phyloP scores from a whole-genome alignment of 345 rosid genomes.

The Rhizophora mangle region DNA sequence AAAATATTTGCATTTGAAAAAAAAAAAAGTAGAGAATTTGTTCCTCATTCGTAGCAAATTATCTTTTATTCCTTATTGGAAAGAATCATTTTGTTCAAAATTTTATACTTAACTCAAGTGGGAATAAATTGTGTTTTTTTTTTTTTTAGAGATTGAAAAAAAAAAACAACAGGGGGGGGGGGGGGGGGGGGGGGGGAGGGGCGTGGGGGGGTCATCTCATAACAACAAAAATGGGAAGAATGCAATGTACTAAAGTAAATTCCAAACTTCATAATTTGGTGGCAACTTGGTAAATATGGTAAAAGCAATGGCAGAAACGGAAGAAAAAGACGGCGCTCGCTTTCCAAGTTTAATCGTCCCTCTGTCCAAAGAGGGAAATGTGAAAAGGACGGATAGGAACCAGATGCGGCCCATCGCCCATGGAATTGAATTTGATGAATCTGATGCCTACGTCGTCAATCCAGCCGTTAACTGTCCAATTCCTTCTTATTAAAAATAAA shows the following conservation, averaged over 20 bases:
- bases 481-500: not conserved
- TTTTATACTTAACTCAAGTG: not conserved
- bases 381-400: too few relatives aligned
- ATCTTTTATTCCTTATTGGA: not conserved
- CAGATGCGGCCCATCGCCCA: too few relatives aligned
- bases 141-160: not conserved
- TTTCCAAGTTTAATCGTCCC: too few relatives aligned
- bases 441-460: too few relatives aligned
- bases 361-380: not conserved
- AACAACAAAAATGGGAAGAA: not conserved
- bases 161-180: too few relatives aligned
- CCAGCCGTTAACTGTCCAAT: not conserved
- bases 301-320: not conserved
- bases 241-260: too few relatives aligned
- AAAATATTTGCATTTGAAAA: too few relatives aligned
- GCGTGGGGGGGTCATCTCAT: too few relatives aligned
- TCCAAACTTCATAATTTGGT: too few relatives aligned
- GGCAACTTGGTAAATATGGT: conserved; percentile 9
- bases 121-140: conserved; percentile 7
- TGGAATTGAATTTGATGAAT: not conserved
- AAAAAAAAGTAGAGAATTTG: too few relatives aligned
- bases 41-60: too few relatives aligned
- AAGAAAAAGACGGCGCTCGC: conserved; percentile 28
- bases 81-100: conserved; percentile 3
- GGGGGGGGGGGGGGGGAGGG: fast-evolving